Conservation (phyloP, 169 alveolate genomes). For the Plasmodium cynomolgi region DNA sequence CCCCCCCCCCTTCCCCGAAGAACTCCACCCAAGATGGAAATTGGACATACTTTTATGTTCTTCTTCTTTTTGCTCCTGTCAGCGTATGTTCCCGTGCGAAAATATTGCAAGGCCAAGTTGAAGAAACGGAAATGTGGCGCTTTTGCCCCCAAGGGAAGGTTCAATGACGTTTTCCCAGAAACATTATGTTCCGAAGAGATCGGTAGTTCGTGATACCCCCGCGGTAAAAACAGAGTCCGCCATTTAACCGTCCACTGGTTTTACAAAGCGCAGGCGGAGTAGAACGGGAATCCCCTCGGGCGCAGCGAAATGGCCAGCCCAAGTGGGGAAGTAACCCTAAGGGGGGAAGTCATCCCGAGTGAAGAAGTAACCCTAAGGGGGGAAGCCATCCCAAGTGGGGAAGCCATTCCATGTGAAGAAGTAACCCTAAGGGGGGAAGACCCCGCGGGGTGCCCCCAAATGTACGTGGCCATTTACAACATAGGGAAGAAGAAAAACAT, state of each 20-base stretch:
- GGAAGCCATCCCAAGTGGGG: not conserved
- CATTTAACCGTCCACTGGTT: not conserved
- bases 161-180: not conserved
- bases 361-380: not conserved
- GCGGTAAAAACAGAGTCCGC: not conserved
- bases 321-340: not conserved
- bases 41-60: no score
- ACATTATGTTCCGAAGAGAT: not conserved
- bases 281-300: not conserved
- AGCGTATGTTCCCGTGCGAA: not conserved
- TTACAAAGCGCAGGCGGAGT: not conserved
- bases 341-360: not conserved
- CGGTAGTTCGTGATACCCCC: not conserved
- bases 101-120: not conserved
- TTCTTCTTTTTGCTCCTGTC: not conserved
- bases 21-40: not conserved
- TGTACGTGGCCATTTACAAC: conserved; percentile 77
- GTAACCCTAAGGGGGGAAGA: not conserved
- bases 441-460: not conserved
- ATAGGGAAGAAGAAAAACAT: conserved; percentile 79
- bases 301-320: not conserved
- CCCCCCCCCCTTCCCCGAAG: not conserved
- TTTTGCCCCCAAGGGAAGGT: not conserved
- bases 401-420: no score
- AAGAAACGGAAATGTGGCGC: not conserved